phyloP scores from a whole-genome alignment of 345 rosid species.

The Eucalyptus pauciflora region DNA sequence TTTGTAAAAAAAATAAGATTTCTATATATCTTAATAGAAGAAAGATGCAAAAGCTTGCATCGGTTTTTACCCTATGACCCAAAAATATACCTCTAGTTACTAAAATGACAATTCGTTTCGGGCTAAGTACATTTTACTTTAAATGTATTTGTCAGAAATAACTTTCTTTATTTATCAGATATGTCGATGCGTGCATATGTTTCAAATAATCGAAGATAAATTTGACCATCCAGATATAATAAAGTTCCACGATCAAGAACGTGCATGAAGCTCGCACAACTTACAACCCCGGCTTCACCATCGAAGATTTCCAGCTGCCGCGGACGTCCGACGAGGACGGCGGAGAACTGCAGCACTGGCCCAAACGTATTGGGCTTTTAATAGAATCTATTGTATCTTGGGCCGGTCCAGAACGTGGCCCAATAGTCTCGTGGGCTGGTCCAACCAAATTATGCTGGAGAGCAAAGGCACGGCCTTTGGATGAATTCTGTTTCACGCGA shows the following conservation, averaged over 20 bases:
- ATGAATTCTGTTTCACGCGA: too few species aligned
- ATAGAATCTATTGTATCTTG: not conserved
- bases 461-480: too few species aligned
- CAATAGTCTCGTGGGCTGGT: not conserved
- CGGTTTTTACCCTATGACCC: not conserved
- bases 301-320: not conserved
- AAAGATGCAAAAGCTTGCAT: not conserved
- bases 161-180: not conserved
- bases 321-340: not conserved
- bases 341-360: not conserved
- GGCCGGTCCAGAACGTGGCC: not conserved
- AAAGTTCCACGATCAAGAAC: not conserved
- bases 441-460: not conserved
- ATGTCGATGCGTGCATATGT: rapidly evolving
- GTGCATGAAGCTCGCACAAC: not conserved
- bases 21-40: not conserved
- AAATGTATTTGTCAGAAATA: not conserved
- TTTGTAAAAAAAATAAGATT: not conserved
- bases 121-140: not conserved
- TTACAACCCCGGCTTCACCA: not conserved
- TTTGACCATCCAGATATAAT: not conserved
- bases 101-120: not conserved
- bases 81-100: not conserved
- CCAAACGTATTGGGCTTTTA: not conserved
- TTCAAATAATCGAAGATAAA: not conserved